phyloP scores from a whole-genome alignment of 2,329 filamentous ascomycete species.

The Acrocalymma vagum region DNA sequence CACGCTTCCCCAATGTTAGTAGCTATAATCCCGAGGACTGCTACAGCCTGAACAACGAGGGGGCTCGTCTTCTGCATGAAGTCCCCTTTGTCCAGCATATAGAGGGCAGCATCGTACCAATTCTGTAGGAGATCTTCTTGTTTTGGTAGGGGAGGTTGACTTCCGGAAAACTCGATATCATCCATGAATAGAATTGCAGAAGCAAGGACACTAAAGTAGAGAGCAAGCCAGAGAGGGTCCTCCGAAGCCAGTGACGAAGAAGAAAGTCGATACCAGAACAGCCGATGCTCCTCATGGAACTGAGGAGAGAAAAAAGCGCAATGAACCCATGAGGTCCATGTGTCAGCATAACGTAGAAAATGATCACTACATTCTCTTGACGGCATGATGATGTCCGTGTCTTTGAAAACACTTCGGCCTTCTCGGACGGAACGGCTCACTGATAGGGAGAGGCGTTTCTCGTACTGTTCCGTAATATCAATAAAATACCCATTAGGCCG shows the following conservation, averaged over 20 bases:
- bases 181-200: slow-evolving; percentile 17
- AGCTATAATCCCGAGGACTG: slow-evolving; percentile 15
- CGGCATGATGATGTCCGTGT: slow-evolving; percentile 9
- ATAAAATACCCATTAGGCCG: no score
- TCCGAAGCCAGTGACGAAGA: slow-evolving; percentile 4
- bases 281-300: slow-evolving; percentile 12
- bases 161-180: slow-evolving; percentile 12
- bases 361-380: slow-evolving; percentile 9
- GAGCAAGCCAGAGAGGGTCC: slow-evolving; percentile 17
- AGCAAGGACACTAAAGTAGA: slow-evolving; percentile 19
- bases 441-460: slow-evolving; percentile 12
- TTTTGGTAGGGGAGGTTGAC: slow-evolving; percentile 4
- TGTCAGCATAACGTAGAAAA: slow-evolving; percentile 13
- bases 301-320: slow-evolving; percentile 19
- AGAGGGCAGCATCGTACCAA: slow-evolving; percentile 19
- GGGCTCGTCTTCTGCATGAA: slow-evolving; percentile 15
- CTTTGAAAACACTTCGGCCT: slow-evolving; percentile 9
- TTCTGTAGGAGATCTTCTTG: slow-evolving; percentile 10
- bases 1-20: slow-evolving; percentile 17
- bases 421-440: slow-evolving; percentile 8
- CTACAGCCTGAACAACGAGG: slow-evolving; percentile 10
- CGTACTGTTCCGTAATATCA: slow-evolving; percentile 20
- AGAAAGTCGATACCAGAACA: slow-evolving; percentile 8
- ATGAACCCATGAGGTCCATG: slow-evolving; percentile 21
- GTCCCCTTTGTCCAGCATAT: slow-evolving; percentile 15